phyloP scores from a whole-genome alignment of 2,329 filamentous ascomycete genomes.

The Pseudogymnoascus verrucosus region DNA sequence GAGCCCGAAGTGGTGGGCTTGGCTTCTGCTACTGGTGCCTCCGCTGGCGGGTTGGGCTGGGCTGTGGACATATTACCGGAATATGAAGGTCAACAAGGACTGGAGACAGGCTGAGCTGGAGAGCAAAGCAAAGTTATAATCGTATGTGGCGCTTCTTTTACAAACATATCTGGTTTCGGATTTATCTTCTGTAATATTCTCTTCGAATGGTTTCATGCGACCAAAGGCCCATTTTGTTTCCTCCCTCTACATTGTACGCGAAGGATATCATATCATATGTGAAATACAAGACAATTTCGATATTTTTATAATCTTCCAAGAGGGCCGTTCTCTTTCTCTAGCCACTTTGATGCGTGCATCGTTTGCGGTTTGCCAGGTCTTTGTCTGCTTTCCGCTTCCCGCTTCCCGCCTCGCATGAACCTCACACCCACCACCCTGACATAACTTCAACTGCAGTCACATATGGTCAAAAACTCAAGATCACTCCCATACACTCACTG shows the following conservation, averaged over 20 bases:
- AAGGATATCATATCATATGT: neutral
- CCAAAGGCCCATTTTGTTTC: neutral
- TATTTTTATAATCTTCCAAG: neutral
- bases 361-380: neutral
- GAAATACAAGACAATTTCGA: neutral
- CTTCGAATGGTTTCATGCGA: neutral
- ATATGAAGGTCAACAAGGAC: slow-evolving; percentile 57
- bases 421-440: neutral
- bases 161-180: neutral
- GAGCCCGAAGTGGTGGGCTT: slow-evolving; percentile 61
- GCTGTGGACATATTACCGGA: slow-evolving; percentile 64
- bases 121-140: slow-evolving; percentile 51
- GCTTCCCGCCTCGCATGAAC: neutral
- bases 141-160: neutral
- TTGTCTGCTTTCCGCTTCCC: neutral
- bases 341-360: neutral
- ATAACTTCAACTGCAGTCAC: neutral
- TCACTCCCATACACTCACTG: neutral
- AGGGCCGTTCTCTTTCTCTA: neutral
- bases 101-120: slow-evolving; percentile 57
- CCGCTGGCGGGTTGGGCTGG: slow-evolving; percentile 64
- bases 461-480: neutral
- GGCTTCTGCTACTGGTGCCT: slow-evolving; percentile 59
- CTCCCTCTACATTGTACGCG: neutral
- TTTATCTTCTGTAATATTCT: neutral